Percentiles rank a stretch among this genome's conserved stretches.
phyloP scores from a whole-genome alignment of 768 basidiomycete genomes.

The Calocybe cyanea region DNA sequence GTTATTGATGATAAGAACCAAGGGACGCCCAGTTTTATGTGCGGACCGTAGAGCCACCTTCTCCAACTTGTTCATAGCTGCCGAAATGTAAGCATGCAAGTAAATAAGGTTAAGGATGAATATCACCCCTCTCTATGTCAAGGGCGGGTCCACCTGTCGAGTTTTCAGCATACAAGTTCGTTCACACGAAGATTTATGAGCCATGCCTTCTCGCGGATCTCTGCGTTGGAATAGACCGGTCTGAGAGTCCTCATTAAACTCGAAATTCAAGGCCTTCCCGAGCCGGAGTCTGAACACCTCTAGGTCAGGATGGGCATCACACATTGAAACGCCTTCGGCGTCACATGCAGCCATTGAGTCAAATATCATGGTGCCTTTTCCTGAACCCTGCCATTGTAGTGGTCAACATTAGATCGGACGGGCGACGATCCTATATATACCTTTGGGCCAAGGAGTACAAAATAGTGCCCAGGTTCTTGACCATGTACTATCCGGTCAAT shows the following conservation, averaged over 20 bases:
- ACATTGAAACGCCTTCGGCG: slow-evolving; percentile 69
- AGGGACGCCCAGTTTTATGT: slow-evolving; percentile 53
- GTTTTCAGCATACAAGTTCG: background rate
- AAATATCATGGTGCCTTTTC: slow-evolving; percentile 81
- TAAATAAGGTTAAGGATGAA: background rate
- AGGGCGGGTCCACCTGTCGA: slow-evolving; percentile 63
- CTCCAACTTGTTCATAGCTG: slow-evolving; percentile 78
- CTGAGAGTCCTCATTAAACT: slow-evolving; percentile 82
- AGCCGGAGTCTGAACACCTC: slow-evolving; percentile 84
- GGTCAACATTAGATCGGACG: slow-evolving; percentile 2
- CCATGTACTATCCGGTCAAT: slow-evolving; percentile 82
- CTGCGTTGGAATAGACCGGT: slow-evolving; percentile 75
- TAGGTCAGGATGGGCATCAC: slow-evolving; percentile 82
- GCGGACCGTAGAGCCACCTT: slow-evolving; percentile 76
- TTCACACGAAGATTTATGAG: background rate
- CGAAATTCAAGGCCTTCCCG: slow-evolving; percentile 83
- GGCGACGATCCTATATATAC: slow-evolving; percentile 27
- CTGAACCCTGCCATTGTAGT: slow-evolving; percentile 51
- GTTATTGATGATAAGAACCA: slow-evolving; percentile 83
- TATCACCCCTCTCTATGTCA: slow-evolving; percentile 74
- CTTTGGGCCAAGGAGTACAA: slow-evolving; percentile 75
- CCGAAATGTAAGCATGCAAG: background rate
- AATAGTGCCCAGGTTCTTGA: slow-evolving; percentile 67
- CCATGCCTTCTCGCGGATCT: slow-evolving; percentile 74
- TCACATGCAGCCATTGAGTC: slow-evolving; percentile 73